These are phyloP conservation scores for Diospyros kaki DNA, from an alignment of 148 eudicot genomes.

Conservation along the genomic window DNA sequence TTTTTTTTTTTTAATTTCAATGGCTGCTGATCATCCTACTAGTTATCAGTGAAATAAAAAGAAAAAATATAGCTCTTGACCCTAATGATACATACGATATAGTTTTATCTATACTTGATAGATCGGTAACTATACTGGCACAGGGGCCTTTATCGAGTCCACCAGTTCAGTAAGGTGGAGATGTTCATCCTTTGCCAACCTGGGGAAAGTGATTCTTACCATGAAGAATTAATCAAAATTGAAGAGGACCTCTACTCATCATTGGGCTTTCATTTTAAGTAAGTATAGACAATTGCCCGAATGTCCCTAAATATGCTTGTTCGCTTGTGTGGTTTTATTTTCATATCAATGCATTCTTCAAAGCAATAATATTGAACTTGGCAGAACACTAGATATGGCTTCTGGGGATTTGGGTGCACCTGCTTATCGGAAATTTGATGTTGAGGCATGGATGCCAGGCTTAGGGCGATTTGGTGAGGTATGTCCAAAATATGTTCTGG, in stretches of 20 bases:
- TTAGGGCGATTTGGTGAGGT: constrained; percentile 93
- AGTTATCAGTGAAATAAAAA: neutral
- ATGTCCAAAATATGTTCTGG: constrained; percentile 11
- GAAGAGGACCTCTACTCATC: constrained; percentile 82
- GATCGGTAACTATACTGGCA: constrained; percentile 19
- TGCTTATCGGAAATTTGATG: constrained; percentile 84
- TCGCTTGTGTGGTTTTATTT: neutral
- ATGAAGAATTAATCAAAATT: constrained; percentile 73
- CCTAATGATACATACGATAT: neutral
- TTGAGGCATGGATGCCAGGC: constrained; percentile 99
- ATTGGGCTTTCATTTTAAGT: constrained; percentile 87
- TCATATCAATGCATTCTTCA: neutral
- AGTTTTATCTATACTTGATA: constrained; percentile 1
- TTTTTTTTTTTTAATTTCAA: too few species aligned
- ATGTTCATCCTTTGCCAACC: constrained; percentile 87
- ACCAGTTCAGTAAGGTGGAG: constrained; percentile 95
- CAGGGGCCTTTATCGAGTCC: constrained; percentile 94
- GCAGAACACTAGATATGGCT: constrained; percentile 94
- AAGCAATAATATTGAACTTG: neutral
- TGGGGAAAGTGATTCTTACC: constrained; percentile 75
- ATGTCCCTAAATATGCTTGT: neutral
- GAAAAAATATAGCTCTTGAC: neutral
- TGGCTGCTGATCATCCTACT: too few species aligned
- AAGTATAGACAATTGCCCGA: neutral
- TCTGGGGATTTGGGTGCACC: constrained; percentile 90